Evolutionary conservation across 2,329 filamentous ascomycete genomes (phyloP).

Genomic region (Helicocarpus griseus): DNA sequence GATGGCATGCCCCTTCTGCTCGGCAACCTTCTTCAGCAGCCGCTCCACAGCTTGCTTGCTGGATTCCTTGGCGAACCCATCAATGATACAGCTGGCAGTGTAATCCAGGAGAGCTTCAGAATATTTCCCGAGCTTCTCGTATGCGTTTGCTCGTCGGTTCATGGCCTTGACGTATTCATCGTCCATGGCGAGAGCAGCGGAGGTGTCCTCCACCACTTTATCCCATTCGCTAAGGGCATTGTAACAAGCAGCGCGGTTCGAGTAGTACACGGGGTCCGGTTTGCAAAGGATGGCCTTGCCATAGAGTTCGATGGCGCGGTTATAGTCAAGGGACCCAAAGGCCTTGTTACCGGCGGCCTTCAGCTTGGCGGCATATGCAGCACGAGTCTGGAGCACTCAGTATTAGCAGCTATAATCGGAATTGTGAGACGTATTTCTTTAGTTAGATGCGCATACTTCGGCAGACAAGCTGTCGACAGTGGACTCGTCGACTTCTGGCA

Average conservation of each 20-base stretch:
- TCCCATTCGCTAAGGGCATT: slow-evolving; percentile 90
- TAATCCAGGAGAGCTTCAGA: slow-evolving; percentile 95
- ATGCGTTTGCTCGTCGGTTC: slow-evolving; percentile 91
- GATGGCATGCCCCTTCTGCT: slow-evolving; percentile 86
- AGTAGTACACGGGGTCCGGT: slow-evolving; percentile 96
- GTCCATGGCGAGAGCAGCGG: slow-evolving; percentile 85
- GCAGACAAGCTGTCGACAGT: slow-evolving; percentile 37
- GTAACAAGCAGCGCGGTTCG: slow-evolving; percentile 94
- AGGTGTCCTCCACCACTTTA: slow-evolving; percentile 94
- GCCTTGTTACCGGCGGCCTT: slow-evolving; percentile 96
- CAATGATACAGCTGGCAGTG: slow-evolving; percentile 97
- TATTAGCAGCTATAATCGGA: neutral
- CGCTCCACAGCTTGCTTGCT: slow-evolving; percentile 86
- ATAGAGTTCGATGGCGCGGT: slow-evolving; percentile 88
- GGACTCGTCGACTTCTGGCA: slow-evolving; percentile 54
- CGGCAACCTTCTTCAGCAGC: slow-evolving; percentile 91
- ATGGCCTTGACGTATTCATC: slow-evolving; percentile 95
- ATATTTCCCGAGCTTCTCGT: slow-evolving; percentile 84
- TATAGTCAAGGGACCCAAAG: slow-evolving; percentile 88
- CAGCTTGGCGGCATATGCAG: slow-evolving; percentile 78
- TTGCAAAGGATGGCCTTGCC: slow-evolving; percentile 94
- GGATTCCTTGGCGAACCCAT: slow-evolving; percentile 85
- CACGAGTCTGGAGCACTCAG: slow-evolving; percentile 53
- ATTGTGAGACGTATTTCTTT: neutral
- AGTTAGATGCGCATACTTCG: slow-evolving; percentile 33